These are phyloP conservation scores for Silene coronaria DNA, from an alignment of 179 eudicot species.

Conservation along the genomic window DNA sequence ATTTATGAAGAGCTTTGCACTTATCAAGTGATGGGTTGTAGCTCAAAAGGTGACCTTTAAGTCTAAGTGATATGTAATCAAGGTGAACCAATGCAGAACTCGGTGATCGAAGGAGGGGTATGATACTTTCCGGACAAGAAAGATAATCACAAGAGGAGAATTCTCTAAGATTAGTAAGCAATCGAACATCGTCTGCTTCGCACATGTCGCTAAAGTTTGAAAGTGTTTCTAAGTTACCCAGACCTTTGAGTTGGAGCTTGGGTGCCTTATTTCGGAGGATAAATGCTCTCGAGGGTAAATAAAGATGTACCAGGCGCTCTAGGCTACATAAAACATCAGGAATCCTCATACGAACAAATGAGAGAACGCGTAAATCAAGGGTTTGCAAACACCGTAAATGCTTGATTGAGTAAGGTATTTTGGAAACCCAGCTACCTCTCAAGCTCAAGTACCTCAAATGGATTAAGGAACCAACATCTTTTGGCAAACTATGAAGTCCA, in stretches of 20 bases:
- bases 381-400: conserved; percentile 25
- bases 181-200: neutral
- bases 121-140: neutral
- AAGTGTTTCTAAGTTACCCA: conserved; percentile 16
- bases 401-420: conserved; percentile 26
- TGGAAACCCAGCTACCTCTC: conserved; percentile 16
- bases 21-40: neutral
- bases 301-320: conserved; percentile 23
- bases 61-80: conserved; percentile 13
- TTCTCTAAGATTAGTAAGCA: conserved; percentile 12
- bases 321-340: conserved; percentile 19
- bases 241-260: conserved; percentile 13
- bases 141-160: conserved; percentile 18
- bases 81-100: conserved; percentile 2
- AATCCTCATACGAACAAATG: conserved; percentile 22
- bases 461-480: conserved; percentile 20
- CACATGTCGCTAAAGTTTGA: conserved; percentile 25
- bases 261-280: neutral
- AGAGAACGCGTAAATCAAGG: conserved; percentile 32
- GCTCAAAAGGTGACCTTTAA: neutral
- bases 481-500: conserved; percentile 3
- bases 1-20: conserved; percentile 12
- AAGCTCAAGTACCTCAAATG: conserved; percentile 32
- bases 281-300: conserved; percentile 24
- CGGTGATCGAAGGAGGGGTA: conserved; percentile 2